phyloP scores from a whole-genome alignment of 371 early-diverging fungal species.

The Batrachochytrium dendrobatidis region DNA sequence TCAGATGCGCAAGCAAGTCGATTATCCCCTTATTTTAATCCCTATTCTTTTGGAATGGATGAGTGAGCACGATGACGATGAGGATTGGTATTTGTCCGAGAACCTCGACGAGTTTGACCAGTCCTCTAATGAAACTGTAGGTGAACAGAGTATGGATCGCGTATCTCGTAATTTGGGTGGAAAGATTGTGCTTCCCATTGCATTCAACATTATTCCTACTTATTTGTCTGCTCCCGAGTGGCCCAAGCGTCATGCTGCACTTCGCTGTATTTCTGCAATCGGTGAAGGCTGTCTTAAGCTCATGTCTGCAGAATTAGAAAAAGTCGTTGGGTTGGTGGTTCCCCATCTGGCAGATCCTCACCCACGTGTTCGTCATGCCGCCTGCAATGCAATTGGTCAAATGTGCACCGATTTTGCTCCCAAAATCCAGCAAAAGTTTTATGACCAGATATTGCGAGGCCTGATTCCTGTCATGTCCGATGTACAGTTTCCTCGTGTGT shows the following conservation, averaged over 20 bases:
- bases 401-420: conserved; percentile 94
- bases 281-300: conserved; percentile 92
- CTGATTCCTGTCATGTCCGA: conserved; percentile 82
- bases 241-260: conserved; percentile 87
- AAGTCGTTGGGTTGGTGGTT: conserved; percentile 71
- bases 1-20: conserved; percentile 67
- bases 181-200: conserved; percentile 75
- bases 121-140: conserved; percentile 79
- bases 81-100: conserved; percentile 78
- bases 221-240: conserved; percentile 84
- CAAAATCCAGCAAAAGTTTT: conserved; percentile 70
- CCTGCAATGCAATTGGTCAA: conserved; percentile 93
- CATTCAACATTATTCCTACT: conserved; percentile 81
- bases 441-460: conserved; percentile 62
- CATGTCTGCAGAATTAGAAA: conserved; percentile 82
- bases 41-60: conserved; percentile 90
- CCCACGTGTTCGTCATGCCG: conserved; percentile 92
- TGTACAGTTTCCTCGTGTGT: conserved; percentile 45
- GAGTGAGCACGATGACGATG: conserved; percentile 72
- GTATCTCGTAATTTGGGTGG: conserved; percentile 82
- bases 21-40: conserved; percentile 50
- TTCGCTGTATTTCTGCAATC: conserved; percentile 90
- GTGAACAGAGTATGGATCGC: conserved; percentile 93
- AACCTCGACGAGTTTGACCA: conserved; percentile 85
- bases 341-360: conserved; percentile 86